Percentiles rank a stretch among this genome's conserved stretches.
Conservation (phyloP, 495 filamentous ascomycete species). For the Aspergillus nanangensis region DNA sequence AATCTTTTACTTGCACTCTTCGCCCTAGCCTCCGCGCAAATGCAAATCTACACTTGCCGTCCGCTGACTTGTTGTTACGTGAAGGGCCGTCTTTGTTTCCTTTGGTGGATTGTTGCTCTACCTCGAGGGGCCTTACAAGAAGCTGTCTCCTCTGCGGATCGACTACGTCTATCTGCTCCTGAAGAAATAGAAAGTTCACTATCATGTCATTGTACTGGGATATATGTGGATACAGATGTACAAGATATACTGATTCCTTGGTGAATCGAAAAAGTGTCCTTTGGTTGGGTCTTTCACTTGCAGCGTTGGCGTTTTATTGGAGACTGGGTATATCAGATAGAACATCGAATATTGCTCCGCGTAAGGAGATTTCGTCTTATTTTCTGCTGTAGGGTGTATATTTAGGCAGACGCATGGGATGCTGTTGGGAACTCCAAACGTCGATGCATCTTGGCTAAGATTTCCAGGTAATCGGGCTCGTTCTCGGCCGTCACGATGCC, state of each 20-base stretch:
- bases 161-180: slow-evolving; percentile 90
- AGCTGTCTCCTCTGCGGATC: slow-evolving; percentile 81
- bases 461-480: slow-evolving; percentile 76
- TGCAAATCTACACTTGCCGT: background rate
- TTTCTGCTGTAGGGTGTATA: background rate
- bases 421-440: slow-evolving; percentile 74
- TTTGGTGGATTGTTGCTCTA: slow-evolving; percentile 89
- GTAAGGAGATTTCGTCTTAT: background rate
- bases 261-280: slow-evolving; percentile 5
- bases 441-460: slow-evolving; percentile 71
- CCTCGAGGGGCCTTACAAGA: slow-evolving; percentile 92
- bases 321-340: slow-evolving; percentile 24
- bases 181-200: slow-evolving; percentile 63
- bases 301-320: slow-evolving; percentile 28
- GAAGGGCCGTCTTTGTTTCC: slow-evolving; percentile 84
- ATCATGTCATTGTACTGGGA: background rate
- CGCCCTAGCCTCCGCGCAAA: background rate
- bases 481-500: slow-evolving; percentile 77
- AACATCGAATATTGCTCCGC: slow-evolving; percentile 13
- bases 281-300: slow-evolving; percentile 16
- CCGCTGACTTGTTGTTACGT: slow-evolving; percentile 1
- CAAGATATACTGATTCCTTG: background rate
- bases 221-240: background rate
- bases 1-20: slow-evolving; percentile 57
- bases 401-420: slow-evolving; percentile 24